A percentile compares a stretch with the other conserved stretches of the same genome.
These are phyloP conservation scores for Citropsis articulata DNA, from an alignment of 345 rosid species.

Conservation along the genomic window DNA sequence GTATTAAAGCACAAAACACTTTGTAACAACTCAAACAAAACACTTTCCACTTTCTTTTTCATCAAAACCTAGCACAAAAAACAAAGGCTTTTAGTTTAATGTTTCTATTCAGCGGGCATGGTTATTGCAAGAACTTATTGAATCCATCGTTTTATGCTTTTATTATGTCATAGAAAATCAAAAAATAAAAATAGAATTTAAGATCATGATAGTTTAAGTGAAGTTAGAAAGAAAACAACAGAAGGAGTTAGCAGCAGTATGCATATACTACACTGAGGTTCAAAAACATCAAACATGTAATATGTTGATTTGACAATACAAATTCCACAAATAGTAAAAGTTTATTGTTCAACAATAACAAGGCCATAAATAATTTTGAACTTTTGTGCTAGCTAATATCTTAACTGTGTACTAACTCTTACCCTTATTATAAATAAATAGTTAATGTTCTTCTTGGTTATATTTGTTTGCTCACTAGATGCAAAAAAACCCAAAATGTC, in stretches of 20 bases:
- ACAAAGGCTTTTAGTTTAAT: too few species aligned
- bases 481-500: not conserved
- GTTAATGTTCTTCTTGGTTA: not conserved
- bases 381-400: not conserved
- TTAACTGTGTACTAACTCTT: not conserved
- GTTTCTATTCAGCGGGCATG: too few species aligned
- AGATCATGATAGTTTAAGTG: not conserved
- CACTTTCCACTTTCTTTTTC: too few species aligned
- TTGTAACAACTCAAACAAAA: too few species aligned
- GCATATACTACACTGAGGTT: not conserved
- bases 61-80: constrained; percentile 8
- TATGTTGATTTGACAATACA: not conserved
- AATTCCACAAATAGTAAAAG: not conserved
- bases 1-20: too few species aligned
- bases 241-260: not conserved
- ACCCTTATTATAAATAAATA: not conserved
- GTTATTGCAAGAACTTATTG: too few species aligned
- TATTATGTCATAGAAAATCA: not conserved
- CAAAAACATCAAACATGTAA: not conserved
- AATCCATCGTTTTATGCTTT: too few species aligned
- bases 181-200: not conserved
- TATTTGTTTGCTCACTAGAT: not conserved
- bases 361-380: not conserved
- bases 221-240: not conserved
- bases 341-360: not conserved